Conservation (phyloP, 139 green algal genomes). For the Chlamydomonas sp. region DNA sequence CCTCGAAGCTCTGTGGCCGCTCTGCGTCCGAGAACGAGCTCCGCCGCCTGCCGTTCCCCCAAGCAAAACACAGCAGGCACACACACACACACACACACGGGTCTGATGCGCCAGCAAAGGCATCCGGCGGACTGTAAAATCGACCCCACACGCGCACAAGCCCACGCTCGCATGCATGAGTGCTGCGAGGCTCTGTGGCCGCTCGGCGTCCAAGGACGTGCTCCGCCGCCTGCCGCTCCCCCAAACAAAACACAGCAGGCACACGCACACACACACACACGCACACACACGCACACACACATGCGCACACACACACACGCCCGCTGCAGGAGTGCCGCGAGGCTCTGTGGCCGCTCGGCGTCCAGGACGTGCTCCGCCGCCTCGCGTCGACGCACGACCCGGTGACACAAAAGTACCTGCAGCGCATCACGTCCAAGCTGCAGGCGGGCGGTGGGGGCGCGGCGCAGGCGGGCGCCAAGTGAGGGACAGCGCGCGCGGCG, state of each 20-base stretch:
- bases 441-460: not conserved
- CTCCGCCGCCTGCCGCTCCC: not conserved
- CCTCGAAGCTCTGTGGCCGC: too few relatives aligned
- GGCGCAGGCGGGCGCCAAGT: too few relatives aligned
- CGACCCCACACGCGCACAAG: not conserved
- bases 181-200: conserved; percentile 24
- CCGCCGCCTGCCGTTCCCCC: not conserved
- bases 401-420: conserved; percentile 31
- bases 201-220: too few relatives aligned
- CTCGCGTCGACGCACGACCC: conserved; percentile 19
- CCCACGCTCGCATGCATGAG: conserved; percentile 3
- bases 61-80: not conserved
- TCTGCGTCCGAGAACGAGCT: too few relatives aligned
- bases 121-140: not conserved
- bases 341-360: conserved; percentile 15
- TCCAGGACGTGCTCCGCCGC: not conserved
- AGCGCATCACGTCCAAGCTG: conserved; percentile 50
- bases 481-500: too few relatives aligned
- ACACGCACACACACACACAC: not conserved
- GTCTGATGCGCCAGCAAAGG: not conserved
- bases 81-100: not conserved
- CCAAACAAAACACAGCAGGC: not conserved
- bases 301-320: too few relatives aligned
- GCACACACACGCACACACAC: not conserved
- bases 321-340: conserved; percentile 29